Percentiles rank a stretch among this genome's conserved stretches.
Conservation (phyloP, 805 yeast genomes). For the Diddensiella transvaalensis region DNA sequence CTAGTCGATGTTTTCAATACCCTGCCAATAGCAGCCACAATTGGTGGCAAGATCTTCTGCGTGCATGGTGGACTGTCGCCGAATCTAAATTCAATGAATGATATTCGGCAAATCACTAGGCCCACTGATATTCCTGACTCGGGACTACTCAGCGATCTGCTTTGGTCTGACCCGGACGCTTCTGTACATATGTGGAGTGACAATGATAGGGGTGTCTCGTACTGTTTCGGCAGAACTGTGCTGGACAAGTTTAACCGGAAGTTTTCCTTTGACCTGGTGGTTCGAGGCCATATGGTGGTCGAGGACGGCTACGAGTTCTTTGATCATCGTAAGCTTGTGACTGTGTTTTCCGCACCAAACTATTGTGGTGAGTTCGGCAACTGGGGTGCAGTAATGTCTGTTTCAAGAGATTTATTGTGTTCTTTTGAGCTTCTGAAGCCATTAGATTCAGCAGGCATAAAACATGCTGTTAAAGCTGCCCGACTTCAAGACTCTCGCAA, state of each 20-base stretch:
- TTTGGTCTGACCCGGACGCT: constrained; percentile 80
- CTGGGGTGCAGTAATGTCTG: constrained; percentile 97
- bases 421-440: constrained; percentile 90
- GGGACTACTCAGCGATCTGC: constrained; percentile 64
- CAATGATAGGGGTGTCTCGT: constrained; percentile 74
- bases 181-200: constrained; percentile 75
- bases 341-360: constrained; percentile 67
- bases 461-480: neutral
- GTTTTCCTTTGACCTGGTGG: constrained; percentile 71
- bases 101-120: constrained; percentile 61
- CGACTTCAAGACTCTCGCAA: neutral
- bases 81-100: constrained; percentile 64
- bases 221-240: constrained; percentile 68
- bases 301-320: constrained; percentile 72
- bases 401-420: constrained; percentile 80
- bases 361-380: constrained; percentile 75
- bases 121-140: constrained; percentile 80
- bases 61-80: constrained; percentile 80
- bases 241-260: constrained; percentile 65
- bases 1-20: constrained; percentile 91
- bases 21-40: constrained; percentile 86
- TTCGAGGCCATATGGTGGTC: constrained; percentile 79
- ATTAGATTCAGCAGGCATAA: constrained; percentile 1
- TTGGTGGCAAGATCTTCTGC: constrained; percentile 86
- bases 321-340: constrained; percentile 62